phyloP scores from a whole-genome alignment of 108 stramenopile species.

The Nitzschia sp. region DNA sequence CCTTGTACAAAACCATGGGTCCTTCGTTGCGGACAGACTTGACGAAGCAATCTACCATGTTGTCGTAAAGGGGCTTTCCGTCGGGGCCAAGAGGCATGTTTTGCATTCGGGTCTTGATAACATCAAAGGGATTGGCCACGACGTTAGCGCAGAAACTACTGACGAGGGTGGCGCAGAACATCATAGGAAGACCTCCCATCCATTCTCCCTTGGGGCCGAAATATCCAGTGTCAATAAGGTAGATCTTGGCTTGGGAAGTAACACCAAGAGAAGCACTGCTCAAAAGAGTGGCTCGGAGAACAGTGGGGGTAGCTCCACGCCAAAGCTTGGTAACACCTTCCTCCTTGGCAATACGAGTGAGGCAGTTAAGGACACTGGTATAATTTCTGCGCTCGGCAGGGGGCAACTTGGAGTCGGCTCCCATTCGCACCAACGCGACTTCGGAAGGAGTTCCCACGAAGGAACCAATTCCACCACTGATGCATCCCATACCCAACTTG shows the following conservation, averaged over 20 bases:
- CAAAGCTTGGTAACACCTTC: slow-evolving; percentile 54
- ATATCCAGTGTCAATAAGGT: slow-evolving; percentile 44
- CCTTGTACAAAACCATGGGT: slow-evolving; percentile 46
- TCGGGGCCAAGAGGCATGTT: slow-evolving; percentile 41
- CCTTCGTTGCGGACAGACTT: slow-evolving; percentile 49
- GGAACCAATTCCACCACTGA: slow-evolving; percentile 59
- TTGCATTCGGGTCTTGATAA: slow-evolving; percentile 62
- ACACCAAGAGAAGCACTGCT: slow-evolving; percentile 59
- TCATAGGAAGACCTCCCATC: slow-evolving; percentile 50
- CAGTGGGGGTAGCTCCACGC: slow-evolving; percentile 61
- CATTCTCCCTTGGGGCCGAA: slow-evolving; percentile 51
- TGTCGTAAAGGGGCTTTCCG: slow-evolving; percentile 43
- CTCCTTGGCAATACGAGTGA: slow-evolving; percentile 48
- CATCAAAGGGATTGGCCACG: slow-evolving; percentile 75
- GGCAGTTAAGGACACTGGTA: slow-evolving; percentile 55
- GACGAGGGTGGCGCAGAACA: slow-evolving; percentile 58
- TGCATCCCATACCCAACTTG: slow-evolving; percentile 66
- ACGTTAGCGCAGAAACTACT: slow-evolving; percentile 62
- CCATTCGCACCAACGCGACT: slow-evolving; percentile 66
- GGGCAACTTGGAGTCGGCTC: slow-evolving; percentile 58
- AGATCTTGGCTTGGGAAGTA: slow-evolving; percentile 53
- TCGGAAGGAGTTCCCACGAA: slow-evolving; percentile 69
- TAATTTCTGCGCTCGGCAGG: slow-evolving; percentile 57
- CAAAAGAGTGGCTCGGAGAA: slow-evolving; percentile 53
- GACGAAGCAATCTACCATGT: slow-evolving; percentile 60